Evolutionary conservation across 768 basidiomycete genomes (phyloP), one percentile per base, ranked within the genome.

Genomic region (Tulasnella sp.): DNA sequence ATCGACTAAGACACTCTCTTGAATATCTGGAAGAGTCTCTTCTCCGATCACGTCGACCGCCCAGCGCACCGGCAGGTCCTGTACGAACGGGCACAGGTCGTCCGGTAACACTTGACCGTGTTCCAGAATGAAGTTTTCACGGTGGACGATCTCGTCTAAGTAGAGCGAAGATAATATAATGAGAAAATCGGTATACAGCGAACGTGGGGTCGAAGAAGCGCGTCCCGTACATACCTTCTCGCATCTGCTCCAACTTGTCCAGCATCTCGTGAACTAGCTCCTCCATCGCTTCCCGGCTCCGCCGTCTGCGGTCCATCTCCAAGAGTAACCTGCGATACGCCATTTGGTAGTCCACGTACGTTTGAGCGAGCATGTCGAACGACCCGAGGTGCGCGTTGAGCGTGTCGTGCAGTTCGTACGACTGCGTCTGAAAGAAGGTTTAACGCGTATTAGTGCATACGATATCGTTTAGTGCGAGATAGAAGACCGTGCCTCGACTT

Each of bases 11-110:
- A 74, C 39, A 41, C 73, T 74, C 35, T 42, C 72, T 35, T 52
- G 40, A 0, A 74, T 64, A 29, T 62, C 39, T 9, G 52, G 52
- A 5, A 64, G 22, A 12, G 41, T 52, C 14, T 74, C 74, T 19
- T 64, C 65, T 19, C 73, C 73, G 8, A 65, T 44, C 14, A 42
- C 17, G 1, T 74, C 47, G 5, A 74, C 62, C 8, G 44, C 44
- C 41, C 52, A 74, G 17, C 41, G 19, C 12, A 59, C 44, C 12
- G 92, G 92, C 11, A 85, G 79, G 77, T 92, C 90, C 75, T 85
- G 86, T 67, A 93, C 87, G 73, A 86, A 90, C 17, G 92, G 80
- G 77, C 92, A 94, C 42, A 94, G 83, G 75, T 94, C 92, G 75
- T 88, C 85, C 0, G 92, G 92, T 1, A 94, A 83, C 78, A 89